Percentiles rank a stretch among this genome's conserved stretches.
Conservation (phyloP, 148 eudicot genomes). For the Spergularia marina region DNA sequence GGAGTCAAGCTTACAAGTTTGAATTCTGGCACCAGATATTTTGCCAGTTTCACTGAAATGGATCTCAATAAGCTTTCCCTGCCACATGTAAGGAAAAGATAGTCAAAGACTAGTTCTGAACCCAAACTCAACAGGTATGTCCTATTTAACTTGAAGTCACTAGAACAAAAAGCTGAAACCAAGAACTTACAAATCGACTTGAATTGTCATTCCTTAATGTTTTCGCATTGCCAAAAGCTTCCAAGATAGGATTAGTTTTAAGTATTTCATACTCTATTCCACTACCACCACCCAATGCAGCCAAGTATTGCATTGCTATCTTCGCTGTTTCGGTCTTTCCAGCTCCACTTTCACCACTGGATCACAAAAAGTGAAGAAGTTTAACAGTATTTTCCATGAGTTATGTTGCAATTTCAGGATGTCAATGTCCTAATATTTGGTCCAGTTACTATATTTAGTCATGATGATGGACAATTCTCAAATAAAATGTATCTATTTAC, state of each 20-base stretch:
- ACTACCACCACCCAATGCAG: constrained; percentile 95
- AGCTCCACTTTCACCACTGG: constrained; percentile 98
- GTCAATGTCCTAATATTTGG: not conserved
- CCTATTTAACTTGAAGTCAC: constrained; percentile 4
- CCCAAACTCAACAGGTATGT: not conserved
- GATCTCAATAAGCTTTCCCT: constrained; percentile 99
- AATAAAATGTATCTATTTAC: not conserved
- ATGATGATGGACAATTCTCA: not conserved
- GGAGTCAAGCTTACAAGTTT: constrained; percentile 72
- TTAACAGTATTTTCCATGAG: constrained; percentile 4
- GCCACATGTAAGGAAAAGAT: constrained; percentile 25
- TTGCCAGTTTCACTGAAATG: constrained; percentile 97
- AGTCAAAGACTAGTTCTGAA: constrained; percentile 8
- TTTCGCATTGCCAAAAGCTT: constrained; percentile 98
- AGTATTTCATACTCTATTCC: constrained; percentile 93
- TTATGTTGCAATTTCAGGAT: constrained; percentile 1
- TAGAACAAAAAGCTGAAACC: constrained; percentile 9
- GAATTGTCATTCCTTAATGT: constrained; percentile 91
- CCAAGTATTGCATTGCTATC: constrained; percentile 99
- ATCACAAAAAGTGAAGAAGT: constrained; percentile 23
- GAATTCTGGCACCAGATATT: constrained; percentile 94
- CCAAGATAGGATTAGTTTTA: constrained; percentile 89
- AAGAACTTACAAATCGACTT: constrained; percentile 88
- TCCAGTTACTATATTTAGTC: not conserved
- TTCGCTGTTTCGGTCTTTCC: constrained; percentile 99